phyloP scores from a whole-genome alignment of 495 filamentous ascomycete genomes.

The Thermothielavioides terrestris region DNA sequence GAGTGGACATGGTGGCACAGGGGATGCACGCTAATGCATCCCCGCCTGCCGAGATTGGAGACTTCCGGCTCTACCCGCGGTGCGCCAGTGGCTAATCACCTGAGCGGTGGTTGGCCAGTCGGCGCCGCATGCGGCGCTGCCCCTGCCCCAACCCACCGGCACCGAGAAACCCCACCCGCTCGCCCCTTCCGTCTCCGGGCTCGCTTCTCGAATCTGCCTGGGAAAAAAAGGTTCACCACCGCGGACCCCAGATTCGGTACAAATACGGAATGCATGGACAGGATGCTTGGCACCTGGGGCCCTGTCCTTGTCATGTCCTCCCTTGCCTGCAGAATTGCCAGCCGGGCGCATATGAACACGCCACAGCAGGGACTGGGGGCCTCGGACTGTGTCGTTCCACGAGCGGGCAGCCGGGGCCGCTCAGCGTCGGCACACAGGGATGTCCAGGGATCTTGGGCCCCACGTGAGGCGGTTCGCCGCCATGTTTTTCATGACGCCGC shows the following conservation, averaged over 20 bases:
- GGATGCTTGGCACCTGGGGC: no score
- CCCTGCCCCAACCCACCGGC: slow-evolving; percentile 5
- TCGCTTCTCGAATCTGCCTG: not conserved
- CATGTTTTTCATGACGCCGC: slow-evolving; percentile 20
- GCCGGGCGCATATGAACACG: not conserved
- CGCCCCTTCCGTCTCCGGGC: not conserved
- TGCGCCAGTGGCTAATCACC: slow-evolving; percentile 5
- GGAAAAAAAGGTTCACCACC: not conserved
- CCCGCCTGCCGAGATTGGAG: no score
- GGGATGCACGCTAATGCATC: no score
- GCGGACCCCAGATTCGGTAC: not conserved
- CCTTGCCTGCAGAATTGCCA: not conserved
- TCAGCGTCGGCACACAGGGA: slow-evolving; percentile 15
- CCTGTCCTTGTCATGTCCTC: not conserved
- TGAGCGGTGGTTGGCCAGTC: slow-evolving; percentile 10
- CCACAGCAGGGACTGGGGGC: not conserved
- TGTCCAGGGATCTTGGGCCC: slow-evolving; percentile 6
- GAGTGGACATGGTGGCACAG: no score
- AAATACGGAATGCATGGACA: not conserved
- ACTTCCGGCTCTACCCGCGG: not conserved
- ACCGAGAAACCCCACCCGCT: not conserved
- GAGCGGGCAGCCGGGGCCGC: not conserved
- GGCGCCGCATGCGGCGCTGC: not conserved
- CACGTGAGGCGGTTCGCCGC: slow-evolving; percentile 15
- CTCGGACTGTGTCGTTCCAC: not conserved